A percentile compares a stretch with the other conserved stretches of the same genome.
Evolutionary conservation across 768 basidiomycete species (phyloP).

Genomic region (Asterophora parasitica): DNA sequence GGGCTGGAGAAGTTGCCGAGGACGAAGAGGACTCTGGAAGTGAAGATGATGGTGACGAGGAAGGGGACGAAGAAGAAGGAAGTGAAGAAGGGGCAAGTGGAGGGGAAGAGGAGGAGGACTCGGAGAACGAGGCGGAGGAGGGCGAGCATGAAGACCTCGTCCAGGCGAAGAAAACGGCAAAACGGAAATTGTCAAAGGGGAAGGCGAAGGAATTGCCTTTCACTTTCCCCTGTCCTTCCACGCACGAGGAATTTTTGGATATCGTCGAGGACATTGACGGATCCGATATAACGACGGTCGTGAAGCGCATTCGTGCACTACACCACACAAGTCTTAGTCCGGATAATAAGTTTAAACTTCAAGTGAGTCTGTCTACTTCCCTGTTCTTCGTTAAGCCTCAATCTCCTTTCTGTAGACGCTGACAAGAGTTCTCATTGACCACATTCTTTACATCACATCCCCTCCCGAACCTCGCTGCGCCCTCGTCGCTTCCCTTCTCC

Average conservation of each 20-base stretch:
- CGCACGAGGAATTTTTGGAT: slow-evolving; percentile 86
- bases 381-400: neutral
- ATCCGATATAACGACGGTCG: slow-evolving; percentile 68
- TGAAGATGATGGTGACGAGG: slow-evolving; percentile 26
- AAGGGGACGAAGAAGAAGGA: slow-evolving; percentile 33
- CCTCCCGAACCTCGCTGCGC: slow-evolving; percentile 56
- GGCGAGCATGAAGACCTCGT: slow-evolving; percentile 44
- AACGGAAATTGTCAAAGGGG: slow-evolving; percentile 24
- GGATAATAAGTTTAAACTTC: slow-evolving; percentile 89
- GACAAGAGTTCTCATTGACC: slow-evolving; percentile 78
- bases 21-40: slow-evolving; percentile 32
- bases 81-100: slow-evolving; percentile 29
- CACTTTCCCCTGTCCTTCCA: slow-evolving; percentile 85
- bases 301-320: slow-evolving; percentile 86
- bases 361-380: slow-evolving; percentile 45
- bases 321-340: slow-evolving; percentile 90
- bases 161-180: slow-evolving; percentile 17
- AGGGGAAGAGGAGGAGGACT: slow-evolving; percentile 33
- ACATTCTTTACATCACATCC: slow-evolving; percentile 72
- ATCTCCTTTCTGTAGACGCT: slow-evolving; percentile 45
- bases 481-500: slow-evolving; percentile 61
- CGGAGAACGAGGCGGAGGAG: slow-evolving; percentile 29
- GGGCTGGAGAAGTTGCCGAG: slow-evolving; percentile 30
- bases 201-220: slow-evolving; percentile 71
- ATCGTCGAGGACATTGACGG: slow-evolving; percentile 70